These are phyloP conservation scores for Aegilops tauschii DNA, from an alignment of 176 grass and related monocot genomes.

Conservation along the genomic window DNA sequence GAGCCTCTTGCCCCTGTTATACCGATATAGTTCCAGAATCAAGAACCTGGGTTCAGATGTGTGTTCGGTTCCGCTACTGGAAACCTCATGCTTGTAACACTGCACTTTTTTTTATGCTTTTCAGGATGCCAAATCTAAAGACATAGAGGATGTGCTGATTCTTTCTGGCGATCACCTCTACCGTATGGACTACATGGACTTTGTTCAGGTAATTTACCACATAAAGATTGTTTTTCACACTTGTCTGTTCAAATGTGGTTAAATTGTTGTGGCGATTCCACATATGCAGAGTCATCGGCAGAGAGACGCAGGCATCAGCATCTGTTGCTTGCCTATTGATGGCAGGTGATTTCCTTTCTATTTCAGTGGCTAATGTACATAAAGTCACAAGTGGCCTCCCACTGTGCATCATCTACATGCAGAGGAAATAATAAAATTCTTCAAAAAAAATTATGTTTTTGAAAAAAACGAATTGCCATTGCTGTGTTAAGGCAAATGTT, in stretches of 20 bases:
- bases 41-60: background rate
- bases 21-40: background rate
- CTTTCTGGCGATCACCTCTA: slow-evolving; percentile 93
- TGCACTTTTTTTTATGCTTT: background rate
- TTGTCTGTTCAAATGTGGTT: background rate
- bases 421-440: background rate
- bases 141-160: slow-evolving; percentile 88
- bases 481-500: background rate
- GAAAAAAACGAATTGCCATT: background rate
- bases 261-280: background rate
- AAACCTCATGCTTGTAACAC: background rate
- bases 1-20: background rate
- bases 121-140: slow-evolving; percentile 74
- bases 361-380: background rate
- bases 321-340: slow-evolving; percentile 80
- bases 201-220: slow-evolving; percentile 57
- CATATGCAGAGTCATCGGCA: slow-evolving; percentile 66
- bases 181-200: slow-evolving; percentile 86
- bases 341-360: slow-evolving; percentile 47
- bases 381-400: background rate
- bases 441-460: background rate
- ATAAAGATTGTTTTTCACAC: background rate
- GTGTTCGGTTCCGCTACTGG: background rate
- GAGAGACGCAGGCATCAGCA: slow-evolving; percentile 82
- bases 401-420: background rate